A percentile compares a stretch with the other conserved stretches of the same genome.
These are phyloP conservation scores for Mycena chlorophos DNA, from an alignment of 768 basidiomycete genomes.

Conservation along the genomic window DNA sequence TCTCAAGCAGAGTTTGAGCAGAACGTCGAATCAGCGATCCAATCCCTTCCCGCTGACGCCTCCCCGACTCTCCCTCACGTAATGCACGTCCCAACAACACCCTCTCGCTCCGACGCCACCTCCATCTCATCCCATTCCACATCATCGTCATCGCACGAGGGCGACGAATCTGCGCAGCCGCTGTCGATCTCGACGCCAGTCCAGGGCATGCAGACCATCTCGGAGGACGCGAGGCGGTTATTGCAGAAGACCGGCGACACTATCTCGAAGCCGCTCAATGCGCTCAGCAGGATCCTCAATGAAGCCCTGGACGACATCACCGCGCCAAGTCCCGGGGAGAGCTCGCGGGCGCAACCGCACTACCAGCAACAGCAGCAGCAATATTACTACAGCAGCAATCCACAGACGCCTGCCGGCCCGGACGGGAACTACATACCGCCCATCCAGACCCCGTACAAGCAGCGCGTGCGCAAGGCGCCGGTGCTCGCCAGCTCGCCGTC, in stretches of 20 bases:
- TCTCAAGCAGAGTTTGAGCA: conserved; percentile 90
- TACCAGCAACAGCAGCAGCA: conserved; percentile 32
- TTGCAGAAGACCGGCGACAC: conserved; percentile 90
- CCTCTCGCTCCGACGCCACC: conserved; percentile 37
- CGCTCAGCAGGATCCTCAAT: conserved; percentile 84
- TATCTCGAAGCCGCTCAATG: conserved; percentile 87
- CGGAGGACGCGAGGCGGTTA: conserved; percentile 77
- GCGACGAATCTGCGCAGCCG: conserved; percentile 87
- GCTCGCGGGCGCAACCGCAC: conserved; percentile 45
- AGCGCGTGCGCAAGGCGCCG: conserved; percentile 58
- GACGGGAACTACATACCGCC: conserved; percentile 39
- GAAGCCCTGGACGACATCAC: conserved; percentile 66
- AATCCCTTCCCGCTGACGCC: conserved; percentile 39
- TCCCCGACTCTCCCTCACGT: conserved; percentile 23
- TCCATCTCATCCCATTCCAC: conserved; percentile 34
- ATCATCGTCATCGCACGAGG: conserved; percentile 55
- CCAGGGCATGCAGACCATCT: conserved; percentile 48
- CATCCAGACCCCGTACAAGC: conserved; percentile 72
- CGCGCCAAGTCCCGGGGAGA: conserved; percentile 42
- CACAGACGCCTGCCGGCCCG: conserved; percentile 41
- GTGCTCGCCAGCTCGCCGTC: conserved; percentile 35
- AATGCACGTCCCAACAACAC: conserved; percentile 18
- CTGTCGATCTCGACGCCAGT: conserved; percentile 63
- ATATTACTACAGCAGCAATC: conserved; percentile 28
- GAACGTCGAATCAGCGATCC: conserved; percentile 59